Evolutionary conservation across 192 early-diverging fungal genomes (phyloP).

Genomic region (Entophlyctis helioformis): DNA sequence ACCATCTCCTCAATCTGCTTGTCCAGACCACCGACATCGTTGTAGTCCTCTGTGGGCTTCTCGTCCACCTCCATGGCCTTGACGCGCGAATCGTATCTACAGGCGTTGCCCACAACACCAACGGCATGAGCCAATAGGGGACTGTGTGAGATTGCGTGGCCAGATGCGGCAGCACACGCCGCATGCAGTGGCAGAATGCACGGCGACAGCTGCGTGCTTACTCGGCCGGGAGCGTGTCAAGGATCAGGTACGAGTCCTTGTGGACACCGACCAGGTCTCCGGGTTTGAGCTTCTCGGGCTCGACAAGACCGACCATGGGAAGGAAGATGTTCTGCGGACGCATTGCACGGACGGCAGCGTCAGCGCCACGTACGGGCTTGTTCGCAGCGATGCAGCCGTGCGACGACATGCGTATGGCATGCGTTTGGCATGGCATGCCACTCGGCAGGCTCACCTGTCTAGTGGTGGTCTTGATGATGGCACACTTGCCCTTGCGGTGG

Average conservation of each 20-base stretch:
- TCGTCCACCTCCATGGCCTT: slow-evolving; percentile 99
- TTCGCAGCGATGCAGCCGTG: too few species aligned
- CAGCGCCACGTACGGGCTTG: background rate
- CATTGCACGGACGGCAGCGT: background rate
- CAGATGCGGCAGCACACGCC: too few species aligned
- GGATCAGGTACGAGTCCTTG: slow-evolving; percentile 92
- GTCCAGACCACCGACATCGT: slow-evolving; percentile 84
- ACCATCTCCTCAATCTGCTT: slow-evolving; percentile 97
- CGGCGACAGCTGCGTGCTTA: too few species aligned
- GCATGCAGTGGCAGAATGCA: too few species aligned
- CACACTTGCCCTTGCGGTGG: slow-evolving; percentile 90
- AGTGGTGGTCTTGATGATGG: slow-evolving; percentile 91
- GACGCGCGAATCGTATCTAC: slow-evolving; percentile 88
- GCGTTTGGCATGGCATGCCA: too few species aligned
- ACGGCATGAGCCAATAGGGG: background rate
- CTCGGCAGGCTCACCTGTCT: slow-evolving; percentile 69
- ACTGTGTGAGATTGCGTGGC: too few species aligned
- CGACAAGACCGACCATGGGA: slow-evolving; percentile 94
- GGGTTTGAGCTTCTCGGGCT: slow-evolving; percentile 76
- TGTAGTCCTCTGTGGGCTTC: slow-evolving; percentile 96
- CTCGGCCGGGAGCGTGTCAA: slow-evolving; percentile 94
- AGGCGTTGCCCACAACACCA: background rate
- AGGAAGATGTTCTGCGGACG: slow-evolving; percentile 81
- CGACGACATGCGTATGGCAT: too few species aligned
- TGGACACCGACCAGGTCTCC: slow-evolving; percentile 96